Evolutionary conservation across 768 basidiomycete species (phyloP).

Genomic region (Pleurotus tuoliensis): DNA sequence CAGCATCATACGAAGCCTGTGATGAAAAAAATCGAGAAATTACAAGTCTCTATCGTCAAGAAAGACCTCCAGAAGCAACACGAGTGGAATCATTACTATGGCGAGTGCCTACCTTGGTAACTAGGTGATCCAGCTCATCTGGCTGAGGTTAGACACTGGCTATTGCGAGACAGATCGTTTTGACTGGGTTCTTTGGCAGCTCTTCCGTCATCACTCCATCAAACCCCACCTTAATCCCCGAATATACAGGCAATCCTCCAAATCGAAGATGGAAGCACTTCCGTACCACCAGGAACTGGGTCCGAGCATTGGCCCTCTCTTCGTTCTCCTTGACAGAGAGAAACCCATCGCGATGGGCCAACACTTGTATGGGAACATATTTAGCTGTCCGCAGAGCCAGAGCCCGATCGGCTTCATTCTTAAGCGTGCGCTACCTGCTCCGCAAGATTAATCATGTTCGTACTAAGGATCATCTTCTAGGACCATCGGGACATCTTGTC

Average conservation of each 20-base stretch:
- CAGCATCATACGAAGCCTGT: not conserved
- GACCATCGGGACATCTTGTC: not conserved
- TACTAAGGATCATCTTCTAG: not conserved
- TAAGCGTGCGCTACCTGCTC: not conserved
- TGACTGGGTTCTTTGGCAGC: not conserved
- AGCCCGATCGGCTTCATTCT: not conserved
- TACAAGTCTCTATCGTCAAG: not conserved
- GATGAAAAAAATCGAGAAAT: not conserved
- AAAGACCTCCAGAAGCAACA: not conserved
- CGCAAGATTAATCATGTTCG: too few species aligned
- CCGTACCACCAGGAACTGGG: not conserved
- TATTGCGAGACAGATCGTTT: not conserved
- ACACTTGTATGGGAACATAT: not conserved
- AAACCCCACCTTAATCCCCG: not conserved
- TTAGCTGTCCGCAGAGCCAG: not conserved
- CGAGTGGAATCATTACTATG: not conserved
- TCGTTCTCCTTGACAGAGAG: not conserved
- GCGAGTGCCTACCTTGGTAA: not conserved
- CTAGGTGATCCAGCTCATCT: not conserved
- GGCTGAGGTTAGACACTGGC: not conserved
- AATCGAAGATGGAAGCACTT: not conserved
- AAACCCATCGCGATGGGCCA: not conserved
- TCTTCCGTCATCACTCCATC: not conserved
- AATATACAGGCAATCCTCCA: not conserved
- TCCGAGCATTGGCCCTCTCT: not conserved